These are phyloP conservation scores for Nephelium lappaceum DNA, from an alignment of 345 rosid genomes.

Conservation along the genomic window DNA sequence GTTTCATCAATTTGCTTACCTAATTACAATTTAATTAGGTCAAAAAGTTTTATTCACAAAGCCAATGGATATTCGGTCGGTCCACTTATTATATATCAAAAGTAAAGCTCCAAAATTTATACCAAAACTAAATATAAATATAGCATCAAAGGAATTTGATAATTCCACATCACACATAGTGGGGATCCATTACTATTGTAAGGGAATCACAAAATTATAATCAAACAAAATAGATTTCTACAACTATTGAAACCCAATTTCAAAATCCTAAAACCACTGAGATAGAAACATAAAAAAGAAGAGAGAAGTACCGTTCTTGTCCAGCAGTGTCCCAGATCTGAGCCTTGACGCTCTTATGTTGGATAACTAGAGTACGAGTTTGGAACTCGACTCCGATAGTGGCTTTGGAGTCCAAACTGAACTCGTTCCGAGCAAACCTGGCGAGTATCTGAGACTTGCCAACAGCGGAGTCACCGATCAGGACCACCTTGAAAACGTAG, in stretches of 20 bases:
- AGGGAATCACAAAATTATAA: not conserved
- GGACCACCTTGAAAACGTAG: slow-evolving; percentile 82
- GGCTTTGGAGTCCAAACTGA: slow-evolving; percentile 86
- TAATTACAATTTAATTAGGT: not conserved
- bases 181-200: no score
- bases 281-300: not conserved
- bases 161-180: no score
- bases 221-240: not conserved
- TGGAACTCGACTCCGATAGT: slow-evolving; percentile 97
- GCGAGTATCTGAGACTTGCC: slow-evolving; percentile 90
- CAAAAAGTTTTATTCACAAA: no score
- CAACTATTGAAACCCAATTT: not conserved
- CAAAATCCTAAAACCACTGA: not conserved
- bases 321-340: slow-evolving; percentile 99
- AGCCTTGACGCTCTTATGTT: slow-evolving; percentile 83
- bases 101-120: no score
- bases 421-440: slow-evolving; percentile 83
- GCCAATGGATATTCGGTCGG: no score
- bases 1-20: not conserved
- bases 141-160: no score
- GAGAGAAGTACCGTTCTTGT: slow-evolving; percentile 62
- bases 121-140: no score
- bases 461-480: slow-evolving; percentile 94
- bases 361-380: slow-evolving; percentile 69
- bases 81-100: no score